phyloP scores from a whole-genome alignment of 2,329 filamentous ascomycete species.

The Trichoderma sp. region DNA sequence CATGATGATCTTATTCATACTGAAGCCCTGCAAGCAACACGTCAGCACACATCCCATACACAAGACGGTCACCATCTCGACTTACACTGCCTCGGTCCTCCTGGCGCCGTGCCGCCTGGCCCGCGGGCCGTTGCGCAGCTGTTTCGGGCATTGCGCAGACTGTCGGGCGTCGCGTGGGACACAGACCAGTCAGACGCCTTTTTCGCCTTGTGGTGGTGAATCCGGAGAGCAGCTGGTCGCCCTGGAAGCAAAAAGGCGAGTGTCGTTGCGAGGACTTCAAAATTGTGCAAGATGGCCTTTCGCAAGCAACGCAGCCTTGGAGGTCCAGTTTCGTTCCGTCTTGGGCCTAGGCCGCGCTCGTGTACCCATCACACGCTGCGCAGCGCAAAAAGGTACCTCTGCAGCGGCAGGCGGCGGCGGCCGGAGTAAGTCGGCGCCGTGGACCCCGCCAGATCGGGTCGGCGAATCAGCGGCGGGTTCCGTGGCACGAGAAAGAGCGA shows the following conservation, averaged over 20 bases:
- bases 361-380: neutral
- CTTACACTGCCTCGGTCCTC: constrained; percentile 29
- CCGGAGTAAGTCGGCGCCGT: constrained; percentile 14
- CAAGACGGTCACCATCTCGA: constrained; percentile 5
- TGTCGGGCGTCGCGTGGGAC: neutral
- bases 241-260: neutral
- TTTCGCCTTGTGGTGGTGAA: neutral
- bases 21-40: constrained; percentile 32
- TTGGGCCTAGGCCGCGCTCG: neutral
- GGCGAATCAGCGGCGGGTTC: constrained; percentile 15
- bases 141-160: constrained; percentile 28
- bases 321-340: neutral
- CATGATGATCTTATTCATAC: constrained; percentile 46
- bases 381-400: neutral
- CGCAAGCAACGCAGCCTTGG: constrained; percentile 7
- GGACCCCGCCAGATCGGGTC: neutral
- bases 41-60: neutral
- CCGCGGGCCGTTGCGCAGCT: constrained; percentile 27
- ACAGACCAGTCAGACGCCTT: neutral
- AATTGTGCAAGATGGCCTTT: constrained; percentile 19
- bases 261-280: neutral
- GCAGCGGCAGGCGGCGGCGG: neutral
- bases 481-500: constrained; percentile 2
- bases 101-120: constrained; percentile 26
- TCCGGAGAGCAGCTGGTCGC: neutral